Conservation (phyloP, 1,284 basidiomycete species). For the Sanghuangporus sanghuang region DNA sequence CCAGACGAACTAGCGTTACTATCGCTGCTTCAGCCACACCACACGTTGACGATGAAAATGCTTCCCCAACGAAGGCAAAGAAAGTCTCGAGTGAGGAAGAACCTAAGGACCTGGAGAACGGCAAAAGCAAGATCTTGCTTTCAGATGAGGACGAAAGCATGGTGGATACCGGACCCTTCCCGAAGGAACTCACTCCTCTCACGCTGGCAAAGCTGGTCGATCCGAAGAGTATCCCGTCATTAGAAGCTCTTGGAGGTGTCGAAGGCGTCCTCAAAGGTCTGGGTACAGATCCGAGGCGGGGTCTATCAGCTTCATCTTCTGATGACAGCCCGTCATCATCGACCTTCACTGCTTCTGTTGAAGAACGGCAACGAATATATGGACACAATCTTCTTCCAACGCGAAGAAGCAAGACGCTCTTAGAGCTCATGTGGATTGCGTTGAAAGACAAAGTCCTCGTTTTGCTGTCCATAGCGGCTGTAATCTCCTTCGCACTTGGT, state of each 20-base stretch:
- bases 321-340: conserved; percentile 17
- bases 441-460: conserved; percentile 95
- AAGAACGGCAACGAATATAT: conserved; percentile 70
- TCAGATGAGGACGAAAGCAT: conserved; percentile 22
- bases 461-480: conserved; percentile 85
- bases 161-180: conserved; percentile 27
- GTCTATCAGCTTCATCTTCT: conserved; percentile 36
- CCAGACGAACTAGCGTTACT: conserved; percentile 17
- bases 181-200: conserved; percentile 70
- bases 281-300: conserved; percentile 61
- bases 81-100: conserved; percentile 1
- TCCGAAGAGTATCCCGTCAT: conserved; percentile 71
- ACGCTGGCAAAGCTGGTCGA: conserved; percentile 85
- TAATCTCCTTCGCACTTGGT: conserved; percentile 90
- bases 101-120: neutral
- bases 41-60: neutral
- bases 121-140: conserved; percentile 32
- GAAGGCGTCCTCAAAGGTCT: conserved; percentile 67
- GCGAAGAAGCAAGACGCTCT: conserved; percentile 74
- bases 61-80: neutral
- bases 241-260: conserved; percentile 74
- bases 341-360: conserved; percentile 45
- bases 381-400: conserved; percentile 82
- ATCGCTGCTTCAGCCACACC: conserved; percentile 13
- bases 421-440: conserved; percentile 90